Conservation (phyloP, 2,329 filamentous ascomycete species). For the Diaporthe velutina region DNA sequence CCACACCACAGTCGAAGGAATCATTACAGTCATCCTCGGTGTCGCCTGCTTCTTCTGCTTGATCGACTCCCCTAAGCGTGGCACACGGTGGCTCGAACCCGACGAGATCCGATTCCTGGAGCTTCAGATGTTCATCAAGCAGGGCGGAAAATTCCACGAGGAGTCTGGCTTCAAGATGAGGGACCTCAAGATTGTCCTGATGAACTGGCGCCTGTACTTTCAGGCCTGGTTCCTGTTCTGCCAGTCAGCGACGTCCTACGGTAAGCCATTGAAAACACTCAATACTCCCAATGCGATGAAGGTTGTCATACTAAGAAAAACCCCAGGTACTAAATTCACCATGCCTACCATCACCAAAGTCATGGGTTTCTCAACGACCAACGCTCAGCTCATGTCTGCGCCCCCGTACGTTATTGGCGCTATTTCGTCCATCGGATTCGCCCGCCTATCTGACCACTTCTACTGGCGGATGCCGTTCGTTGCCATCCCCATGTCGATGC, state of each 20-base stretch:
- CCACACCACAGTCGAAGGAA: conserved; percentile 2
- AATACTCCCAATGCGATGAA: background rate
- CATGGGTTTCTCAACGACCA: conserved; percentile 50
- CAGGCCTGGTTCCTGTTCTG: conserved; percentile 44
- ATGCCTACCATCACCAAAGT: conserved; percentile 52
- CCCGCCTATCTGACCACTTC: conserved; percentile 76
- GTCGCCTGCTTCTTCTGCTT: conserved; percentile 63
- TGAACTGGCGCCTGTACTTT: conserved; percentile 39
- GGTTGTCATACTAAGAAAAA: background rate
- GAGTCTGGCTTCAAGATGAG: conserved; percentile 17
- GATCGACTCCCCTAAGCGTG: conserved; percentile 35
- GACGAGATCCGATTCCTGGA: conserved; percentile 38
- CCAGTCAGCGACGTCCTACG: conserved; percentile 45
- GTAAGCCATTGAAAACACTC: conserved; percentile 41
- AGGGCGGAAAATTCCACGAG: conserved; percentile 11
- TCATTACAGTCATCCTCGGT: conserved; percentile 49
- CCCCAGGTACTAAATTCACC: conserved; percentile 42
- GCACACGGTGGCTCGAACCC: conserved; percentile 29
- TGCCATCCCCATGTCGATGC: conserved; percentile 69
- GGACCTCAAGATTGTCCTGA: conserved; percentile 31
- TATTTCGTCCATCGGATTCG: conserved; percentile 72
- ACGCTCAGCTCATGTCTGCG: conserved; percentile 66
- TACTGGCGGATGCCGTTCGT: conserved; percentile 76
- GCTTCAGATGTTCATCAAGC: conserved; percentile 31
- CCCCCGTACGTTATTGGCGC: conserved; percentile 73